Evolutionary conservation across 202 grass and related monocot genomes (phyloP), one percentile per base, ranked within the genome.

Genomic region (Zizania palustris): DNA sequence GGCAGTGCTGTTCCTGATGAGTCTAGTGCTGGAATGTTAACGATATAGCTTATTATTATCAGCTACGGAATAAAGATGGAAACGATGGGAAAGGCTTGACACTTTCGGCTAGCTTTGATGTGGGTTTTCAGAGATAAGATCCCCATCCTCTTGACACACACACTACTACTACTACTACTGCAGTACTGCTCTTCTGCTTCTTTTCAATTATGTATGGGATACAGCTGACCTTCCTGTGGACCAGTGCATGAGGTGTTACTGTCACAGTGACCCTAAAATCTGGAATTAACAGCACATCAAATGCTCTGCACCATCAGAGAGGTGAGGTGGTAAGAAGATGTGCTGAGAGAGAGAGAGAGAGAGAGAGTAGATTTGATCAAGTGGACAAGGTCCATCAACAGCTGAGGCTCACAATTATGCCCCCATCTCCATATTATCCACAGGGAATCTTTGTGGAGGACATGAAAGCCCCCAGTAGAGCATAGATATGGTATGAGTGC

Each of bases 91-190:
- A 90, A 83, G 84, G 72, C 74, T 81, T 85, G 84, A 69, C 71
- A 93, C 91, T 90, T 93, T 93, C 91, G 82, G 85, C 83, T 85
- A 80, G 58, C 78, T 79, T 93, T 88, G 85, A 90, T 81, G 83
- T 28, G 75, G 80, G 74, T 85, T 82, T 90, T 90, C 67, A 84
- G 80, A 88, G 91, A 93, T 93, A 93, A 93, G 91, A 90, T 93
- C 85, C 87, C 88, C 84, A 85, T 80, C 76, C 67, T 65, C 80
- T 70, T 71, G 80, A 40, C 78, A 69, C 28, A 28, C 28, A 28
- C 28, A 28, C 28, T 28, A 28, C 83, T 76, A 92, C 84, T n/a
- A n/a, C n/a, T n/a, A n/a, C n/a, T n/a, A n/a, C n/a, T n/a, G n/a
- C n/a, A n/a, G n/a, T n/a, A n/a, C n/a, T n/a, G n/a, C n/a, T n/a